Percentiles rank a stretch among this genome's conserved stretches.
Evolutionary conservation across 129 eudicot species (phyloP).

Genomic region (Pulicaria dysenterica): DNA sequence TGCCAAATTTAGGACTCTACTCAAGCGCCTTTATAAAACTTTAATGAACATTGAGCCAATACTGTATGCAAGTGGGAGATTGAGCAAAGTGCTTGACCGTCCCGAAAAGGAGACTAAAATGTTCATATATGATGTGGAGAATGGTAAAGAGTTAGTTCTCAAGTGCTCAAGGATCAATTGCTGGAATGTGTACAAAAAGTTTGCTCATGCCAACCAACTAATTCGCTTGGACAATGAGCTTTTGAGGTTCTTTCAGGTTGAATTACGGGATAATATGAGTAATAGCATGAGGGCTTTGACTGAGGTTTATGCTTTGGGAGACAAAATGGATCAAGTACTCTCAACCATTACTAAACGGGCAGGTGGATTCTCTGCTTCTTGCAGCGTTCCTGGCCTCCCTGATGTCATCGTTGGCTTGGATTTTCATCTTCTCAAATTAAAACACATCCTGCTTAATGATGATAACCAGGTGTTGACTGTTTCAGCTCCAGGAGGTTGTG

Average conservation of each 20-base stretch:
- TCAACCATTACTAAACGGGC: slow-evolving; percentile 4
- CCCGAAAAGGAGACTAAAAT: slow-evolving; percentile 24
- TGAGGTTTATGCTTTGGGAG: slow-evolving; percentile 8
- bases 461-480: slow-evolving; percentile 28
- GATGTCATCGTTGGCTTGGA: slow-evolving; percentile 39
- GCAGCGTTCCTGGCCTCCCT: slow-evolving; percentile 36
- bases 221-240: slow-evolving; percentile 27
- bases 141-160: slow-evolving; percentile 17
- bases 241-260: slow-evolving; percentile 15
- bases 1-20: slow-evolving; percentile 22
- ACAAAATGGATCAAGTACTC: slow-evolving; percentile 30
- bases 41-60: slow-evolving; percentile 19
- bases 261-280: slow-evolving; percentile 17
- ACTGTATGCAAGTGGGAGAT: not conserved
- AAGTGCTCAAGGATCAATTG: slow-evolving; percentile 30
- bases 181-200: slow-evolving; percentile 35
- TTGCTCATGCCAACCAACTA: slow-evolving; percentile 13
- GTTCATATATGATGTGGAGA: slow-evolving; percentile 7
- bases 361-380: slow-evolving; percentile 30
- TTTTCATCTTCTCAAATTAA: slow-evolving; percentile 35
- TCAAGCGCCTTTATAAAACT: slow-evolving; percentile 29
- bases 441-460: slow-evolving; percentile 30
- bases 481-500: slow-evolving; percentile 57
- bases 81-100: slow-evolving; percentile 27
- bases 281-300: slow-evolving; percentile 15